A percentile compares a stretch with the other conserved stretches of the same genome.
Evolutionary conservation across 306 rosid genomes (phyloP).

Genomic region (Citrullus amarus): DNA sequence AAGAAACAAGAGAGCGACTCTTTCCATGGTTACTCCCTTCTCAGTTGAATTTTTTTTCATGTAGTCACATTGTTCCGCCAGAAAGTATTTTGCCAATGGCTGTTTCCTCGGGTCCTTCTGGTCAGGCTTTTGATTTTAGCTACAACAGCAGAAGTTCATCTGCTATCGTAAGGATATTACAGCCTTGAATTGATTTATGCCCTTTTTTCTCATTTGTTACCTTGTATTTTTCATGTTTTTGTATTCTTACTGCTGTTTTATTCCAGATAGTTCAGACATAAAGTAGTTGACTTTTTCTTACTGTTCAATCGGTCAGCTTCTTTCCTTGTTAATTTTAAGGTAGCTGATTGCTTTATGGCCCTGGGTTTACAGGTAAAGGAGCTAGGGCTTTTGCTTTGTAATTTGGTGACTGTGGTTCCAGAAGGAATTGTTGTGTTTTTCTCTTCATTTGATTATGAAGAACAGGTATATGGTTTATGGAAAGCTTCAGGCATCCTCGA

Average conservation of each 20-base stretch:
- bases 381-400: slow-evolving; percentile 71
- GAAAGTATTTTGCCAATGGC: slow-evolving; percentile 79
- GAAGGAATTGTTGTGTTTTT: slow-evolving; percentile 93
- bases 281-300: not conserved
- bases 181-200: slow-evolving; percentile 6
- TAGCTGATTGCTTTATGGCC: slow-evolving; percentile 18
- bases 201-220: not conserved
- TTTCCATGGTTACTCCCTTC: slow-evolving; percentile 60
- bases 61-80: slow-evolving; percentile 77
- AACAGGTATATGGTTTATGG: slow-evolving; percentile 61
- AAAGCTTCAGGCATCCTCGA: slow-evolving; percentile 65
- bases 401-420: slow-evolving; percentile 62
- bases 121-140: slow-evolving; percentile 77
- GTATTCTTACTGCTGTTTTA: not conserved
- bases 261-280: not conserved
- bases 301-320: not conserved
- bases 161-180: slow-evolving; percentile 34
- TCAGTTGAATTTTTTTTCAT: slow-evolving; percentile 71
- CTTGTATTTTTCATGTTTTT: not conserved
- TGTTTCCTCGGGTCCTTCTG: slow-evolving; percentile 79
- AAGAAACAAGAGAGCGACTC: slow-evolving; percentile 84
- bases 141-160: slow-evolving; percentile 60
- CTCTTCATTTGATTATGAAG: slow-evolving; percentile 91
- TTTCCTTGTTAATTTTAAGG: not conserved
- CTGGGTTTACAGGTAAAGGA: slow-evolving; percentile 54